Percentiles rank a stretch among this genome's conserved stretches.
phyloP scores from a whole-genome alignment of 2,329 filamentous ascomycete genomes.

The Myotisia sp. region DNA sequence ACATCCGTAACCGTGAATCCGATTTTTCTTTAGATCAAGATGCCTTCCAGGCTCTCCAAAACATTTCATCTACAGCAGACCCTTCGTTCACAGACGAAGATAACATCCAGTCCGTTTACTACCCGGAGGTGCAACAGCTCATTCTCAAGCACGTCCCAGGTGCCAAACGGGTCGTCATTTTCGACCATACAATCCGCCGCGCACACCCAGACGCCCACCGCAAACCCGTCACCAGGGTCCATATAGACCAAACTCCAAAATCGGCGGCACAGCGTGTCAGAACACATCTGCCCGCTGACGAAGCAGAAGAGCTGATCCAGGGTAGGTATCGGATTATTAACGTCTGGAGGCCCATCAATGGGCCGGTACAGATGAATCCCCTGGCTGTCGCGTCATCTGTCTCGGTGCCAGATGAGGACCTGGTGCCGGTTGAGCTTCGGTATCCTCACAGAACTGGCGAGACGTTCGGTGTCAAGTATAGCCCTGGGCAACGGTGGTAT shows the following conservation, averaged over 20 bases:
- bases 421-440: conserved; percentile 59
- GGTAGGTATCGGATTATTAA: conserved; percentile 73
- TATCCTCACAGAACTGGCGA: conserved; percentile 59
- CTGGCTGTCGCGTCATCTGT: conserved; percentile 44
- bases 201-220: conserved; percentile 45
- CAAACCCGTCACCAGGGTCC: conserved; percentile 55
- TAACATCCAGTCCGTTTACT: conserved; percentile 59
- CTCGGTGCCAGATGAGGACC: conserved; percentile 45
- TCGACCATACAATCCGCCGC: conserved; percentile 80
- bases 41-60: conserved; percentile 54
- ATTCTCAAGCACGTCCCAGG: conserved; percentile 55
- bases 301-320: conserved; percentile 51
- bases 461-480: conserved; percentile 54
- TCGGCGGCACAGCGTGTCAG: conserved; percentile 54
- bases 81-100: conserved; percentile 53
- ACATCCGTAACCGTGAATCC: conserved; percentile 58
- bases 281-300: conserved; percentile 47
- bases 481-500: conserved; percentile 54
- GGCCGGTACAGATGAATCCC: conserved; percentile 42
- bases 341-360: conserved; percentile 61
- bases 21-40: conserved; percentile 56
- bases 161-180: conserved; percentile 53
- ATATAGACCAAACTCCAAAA: conserved; percentile 66
- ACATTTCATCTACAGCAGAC: conserved; percentile 41
- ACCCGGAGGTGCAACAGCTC: conserved; percentile 66